phyloP scores from a whole-genome alignment of 805 yeast species.

The Candida multigemmis region DNA sequence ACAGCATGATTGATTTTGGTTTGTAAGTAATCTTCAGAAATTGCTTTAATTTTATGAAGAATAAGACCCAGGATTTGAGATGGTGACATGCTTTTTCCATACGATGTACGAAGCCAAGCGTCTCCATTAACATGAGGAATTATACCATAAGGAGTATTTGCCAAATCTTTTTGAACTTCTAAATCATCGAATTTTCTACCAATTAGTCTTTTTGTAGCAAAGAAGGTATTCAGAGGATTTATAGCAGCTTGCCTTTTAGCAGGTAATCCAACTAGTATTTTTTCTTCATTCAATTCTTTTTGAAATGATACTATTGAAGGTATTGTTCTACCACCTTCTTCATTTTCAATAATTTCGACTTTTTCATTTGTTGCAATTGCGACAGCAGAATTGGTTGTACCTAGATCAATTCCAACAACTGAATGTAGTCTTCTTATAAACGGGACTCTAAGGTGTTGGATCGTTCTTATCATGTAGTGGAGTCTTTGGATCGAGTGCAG shows the following conservation, averaged over 20 bases:
- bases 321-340: slow-evolving; percentile 72
- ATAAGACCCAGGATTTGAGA: slow-evolving; percentile 64
- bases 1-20: slow-evolving; percentile 57
- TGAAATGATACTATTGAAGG: slow-evolving; percentile 68
- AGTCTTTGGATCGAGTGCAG: too few species aligned
- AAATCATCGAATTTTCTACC: slow-evolving; percentile 63
- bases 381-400: slow-evolving; percentile 83
- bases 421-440: slow-evolving; percentile 13
- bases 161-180: slow-evolving; percentile 62
- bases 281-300: slow-evolving; percentile 19
- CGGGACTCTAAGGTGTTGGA: too few species aligned
- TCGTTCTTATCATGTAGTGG: too few species aligned
- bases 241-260: slow-evolving; percentile 74
- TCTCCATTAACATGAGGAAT: slow-evolving; percentile 54
- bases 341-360: slow-evolving; percentile 63
- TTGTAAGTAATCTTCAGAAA: slow-evolving; percentile 49
- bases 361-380: slow-evolving; percentile 61
- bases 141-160: slow-evolving; percentile 55
- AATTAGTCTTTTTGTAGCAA: slow-evolving; percentile 74
- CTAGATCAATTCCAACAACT: slow-evolving; percentile 75
- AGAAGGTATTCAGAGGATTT: slow-evolving; percentile 70
- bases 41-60: slow-evolving; percentile 53
- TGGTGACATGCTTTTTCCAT: slow-evolving; percentile 47
- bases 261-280: slow-evolving; percentile 52
- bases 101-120: slow-evolving; percentile 53